A percentile compares a stretch with the other conserved stretches of the same genome.
These are phyloP conservation scores for Sclerotinia subarctica DNA, from an alignment of 2,329 filamentous ascomycete species.

Conservation along the genomic window DNA sequence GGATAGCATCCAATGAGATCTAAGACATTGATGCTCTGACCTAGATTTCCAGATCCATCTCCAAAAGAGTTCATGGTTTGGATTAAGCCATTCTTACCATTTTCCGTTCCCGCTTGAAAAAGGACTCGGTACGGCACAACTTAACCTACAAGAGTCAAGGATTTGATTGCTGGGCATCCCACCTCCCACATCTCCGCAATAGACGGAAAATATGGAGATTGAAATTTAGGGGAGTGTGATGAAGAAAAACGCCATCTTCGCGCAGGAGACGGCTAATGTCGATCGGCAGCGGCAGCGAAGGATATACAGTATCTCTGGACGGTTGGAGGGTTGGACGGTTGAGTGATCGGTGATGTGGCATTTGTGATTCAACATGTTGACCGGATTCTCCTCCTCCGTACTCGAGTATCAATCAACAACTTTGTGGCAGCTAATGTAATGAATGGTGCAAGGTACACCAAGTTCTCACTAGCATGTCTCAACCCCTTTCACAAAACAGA, in stretches of 20 bases:
- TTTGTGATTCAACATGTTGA: not conserved
- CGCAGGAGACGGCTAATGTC: not conserved
- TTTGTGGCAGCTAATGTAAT: not conserved
- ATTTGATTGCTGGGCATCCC: not conserved
- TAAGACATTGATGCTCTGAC: not conserved
- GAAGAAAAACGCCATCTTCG: not conserved
- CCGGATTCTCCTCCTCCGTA: not conserved
- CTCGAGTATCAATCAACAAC: not conserved
- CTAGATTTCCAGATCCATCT: not conserved
- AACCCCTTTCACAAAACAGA: not conserved
- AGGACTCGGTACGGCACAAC: not conserved
- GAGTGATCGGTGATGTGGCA: not conserved
- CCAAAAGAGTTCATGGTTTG: not conserved
- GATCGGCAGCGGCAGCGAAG: not conserved
- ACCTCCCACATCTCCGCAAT: conserved; percentile 16
- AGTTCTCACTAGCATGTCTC: not conserved
- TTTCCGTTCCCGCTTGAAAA: not conserved
- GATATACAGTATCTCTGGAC: not conserved
- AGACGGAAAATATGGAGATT: conserved; percentile 11
- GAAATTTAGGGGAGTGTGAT: not conserved
- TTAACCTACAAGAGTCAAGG: not conserved
- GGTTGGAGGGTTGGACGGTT: too few species aligned
- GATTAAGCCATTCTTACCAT: not conserved
- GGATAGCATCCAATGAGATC: not conserved
- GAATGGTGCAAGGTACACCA: not conserved